Evolutionary conservation across 768 basidiomycete genomes (phyloP).

Genomic region (Agrocybe chaxingu): DNA sequence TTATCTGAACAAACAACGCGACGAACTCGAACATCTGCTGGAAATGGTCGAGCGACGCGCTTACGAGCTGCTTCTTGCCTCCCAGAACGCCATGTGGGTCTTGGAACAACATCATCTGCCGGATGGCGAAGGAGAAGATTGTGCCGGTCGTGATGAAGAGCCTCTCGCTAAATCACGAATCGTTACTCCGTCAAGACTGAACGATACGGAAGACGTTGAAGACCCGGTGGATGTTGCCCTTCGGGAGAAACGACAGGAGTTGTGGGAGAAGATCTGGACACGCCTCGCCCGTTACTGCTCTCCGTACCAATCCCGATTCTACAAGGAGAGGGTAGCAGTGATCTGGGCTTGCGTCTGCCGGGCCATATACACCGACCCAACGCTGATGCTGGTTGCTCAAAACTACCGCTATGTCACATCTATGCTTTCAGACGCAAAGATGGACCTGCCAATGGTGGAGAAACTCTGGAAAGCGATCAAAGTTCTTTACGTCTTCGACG

Average conservation of each 20-base stretch:
- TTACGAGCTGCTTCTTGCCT: conserved; percentile 29
- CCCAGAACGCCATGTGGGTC: conserved; percentile 35
- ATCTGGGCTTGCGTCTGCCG: conserved; percentile 34
- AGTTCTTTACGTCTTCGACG: conserved; percentile 23
- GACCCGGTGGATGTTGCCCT: conserved; percentile 32
- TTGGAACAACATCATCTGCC: conserved; percentile 17
- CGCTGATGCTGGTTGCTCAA: conserved; percentile 34
- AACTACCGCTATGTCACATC: conserved; percentile 25
- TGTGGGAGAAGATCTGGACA: conserved; percentile 29
- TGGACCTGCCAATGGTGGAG: conserved; percentile 28
- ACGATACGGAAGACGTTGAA: conserved; percentile 20
- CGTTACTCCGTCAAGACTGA: not conserved
- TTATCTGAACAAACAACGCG: conserved; percentile 25
- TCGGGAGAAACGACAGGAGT: conserved; percentile 26
- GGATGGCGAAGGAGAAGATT: conserved; percentile 15
- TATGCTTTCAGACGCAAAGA: conserved; percentile 22
- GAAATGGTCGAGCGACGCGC: conserved; percentile 28
- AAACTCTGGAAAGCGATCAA: conserved; percentile 30
- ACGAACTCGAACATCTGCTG: conserved; percentile 27
- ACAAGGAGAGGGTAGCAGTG: conserved; percentile 29
- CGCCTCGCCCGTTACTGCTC: conserved; percentile 31
- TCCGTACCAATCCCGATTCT: conserved; percentile 24
- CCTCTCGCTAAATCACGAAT: conserved; percentile 4
- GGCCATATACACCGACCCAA: conserved; percentile 31
- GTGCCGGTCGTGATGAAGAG: conserved; percentile 15